A percentile compares a stretch with the other conserved stretches of the same genome.
These are phyloP conservation scores for Adansonia digitata DNA, from an alignment of 345 rosid species.

Conservation along the genomic window DNA sequence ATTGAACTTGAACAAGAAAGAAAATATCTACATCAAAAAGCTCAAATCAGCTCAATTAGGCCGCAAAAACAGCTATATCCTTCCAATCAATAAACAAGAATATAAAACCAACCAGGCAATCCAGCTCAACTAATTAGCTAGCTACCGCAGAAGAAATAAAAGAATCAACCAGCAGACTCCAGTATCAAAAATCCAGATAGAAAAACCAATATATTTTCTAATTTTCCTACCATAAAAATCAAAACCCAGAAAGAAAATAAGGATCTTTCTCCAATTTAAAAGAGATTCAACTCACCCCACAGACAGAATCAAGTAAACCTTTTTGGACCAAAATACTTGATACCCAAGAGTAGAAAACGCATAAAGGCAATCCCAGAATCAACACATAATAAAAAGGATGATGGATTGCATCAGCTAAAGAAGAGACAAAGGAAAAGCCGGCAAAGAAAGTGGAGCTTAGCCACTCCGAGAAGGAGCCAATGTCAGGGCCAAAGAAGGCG, in stretches of 20 bases:
- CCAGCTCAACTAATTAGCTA: too few species aligned
- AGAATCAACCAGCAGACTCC: background rate
- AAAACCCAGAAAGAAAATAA: background rate
- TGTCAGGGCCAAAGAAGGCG: constrained; percentile 74
- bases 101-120: background rate
- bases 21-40: background rate
- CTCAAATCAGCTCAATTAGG: background rate
- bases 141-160: too few species aligned
- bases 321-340: constrained; percentile 39
- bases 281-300: constrained; percentile 39
- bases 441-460: constrained; percentile 36
- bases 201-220: background rate
- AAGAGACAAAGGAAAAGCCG: constrained; percentile 29
- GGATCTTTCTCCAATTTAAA: background rate
- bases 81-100: background rate
- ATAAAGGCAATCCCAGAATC: constrained; percentile 52
- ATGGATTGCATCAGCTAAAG: constrained; percentile 42
- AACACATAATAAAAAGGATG: constrained; percentile 50
- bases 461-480: constrained; percentile 75
- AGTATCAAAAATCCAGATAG: background rate
- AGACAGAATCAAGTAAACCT: constrained; percentile 46
- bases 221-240: background rate
- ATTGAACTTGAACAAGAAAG: too few species aligned
- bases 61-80: background rate
- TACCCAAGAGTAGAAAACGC: constrained; percentile 42